These are phyloP conservation scores for Albugo candida DNA, from an alignment of 352 stramenopile species.

Conservation along the genomic window DNA sequence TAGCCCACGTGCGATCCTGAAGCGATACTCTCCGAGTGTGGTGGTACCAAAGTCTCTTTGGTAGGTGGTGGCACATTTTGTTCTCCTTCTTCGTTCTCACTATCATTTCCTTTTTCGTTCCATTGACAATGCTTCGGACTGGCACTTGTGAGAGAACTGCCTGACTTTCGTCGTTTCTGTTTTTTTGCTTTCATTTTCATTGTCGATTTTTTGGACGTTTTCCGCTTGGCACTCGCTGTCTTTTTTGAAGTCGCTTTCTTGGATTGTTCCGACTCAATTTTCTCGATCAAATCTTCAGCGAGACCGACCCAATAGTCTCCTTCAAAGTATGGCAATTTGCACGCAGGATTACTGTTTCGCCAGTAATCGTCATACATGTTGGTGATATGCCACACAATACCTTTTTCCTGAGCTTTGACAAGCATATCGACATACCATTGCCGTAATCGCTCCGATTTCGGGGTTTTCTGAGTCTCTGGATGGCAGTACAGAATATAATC, in stretches of 20 bases:
- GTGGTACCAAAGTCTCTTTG: background rate
- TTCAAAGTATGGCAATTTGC: slow-evolving; percentile 66
- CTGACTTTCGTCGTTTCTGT: slow-evolving; percentile 35
- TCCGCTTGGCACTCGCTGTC: slow-evolving; percentile 37
- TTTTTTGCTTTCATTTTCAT: slow-evolving; percentile 74
- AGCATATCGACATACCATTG: slow-evolving; percentile 91
- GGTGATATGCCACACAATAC: slow-evolving; percentile 86
- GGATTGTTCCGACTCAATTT: slow-evolving; percentile 68
- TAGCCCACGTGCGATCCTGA: background rate
- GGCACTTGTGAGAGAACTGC: slow-evolving; percentile 1
- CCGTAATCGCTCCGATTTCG: slow-evolving; percentile 94
- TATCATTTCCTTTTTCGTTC: slow-evolving; percentile 19
- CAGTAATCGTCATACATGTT: slow-evolving; percentile 95
- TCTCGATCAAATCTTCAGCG: slow-evolving; percentile 77
- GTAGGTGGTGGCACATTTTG: slow-evolving; percentile 8
- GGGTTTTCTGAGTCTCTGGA: slow-evolving; percentile 96
- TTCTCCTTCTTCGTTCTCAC: slow-evolving; percentile 20
- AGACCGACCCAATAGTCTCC: slow-evolving; percentile 78
- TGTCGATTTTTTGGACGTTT: slow-evolving; percentile 30
- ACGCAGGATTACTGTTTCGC: slow-evolving; percentile 69
- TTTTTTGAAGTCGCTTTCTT: slow-evolving; percentile 51
- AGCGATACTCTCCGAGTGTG: background rate
- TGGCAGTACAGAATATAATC: slow-evolving; percentile 99
- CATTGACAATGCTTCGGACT: slow-evolving; percentile 10
- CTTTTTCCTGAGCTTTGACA: slow-evolving; percentile 63